phyloP scores from a whole-genome alignment of 2,329 filamentous ascomycete species.

The Diaporthe nobilis region DNA sequence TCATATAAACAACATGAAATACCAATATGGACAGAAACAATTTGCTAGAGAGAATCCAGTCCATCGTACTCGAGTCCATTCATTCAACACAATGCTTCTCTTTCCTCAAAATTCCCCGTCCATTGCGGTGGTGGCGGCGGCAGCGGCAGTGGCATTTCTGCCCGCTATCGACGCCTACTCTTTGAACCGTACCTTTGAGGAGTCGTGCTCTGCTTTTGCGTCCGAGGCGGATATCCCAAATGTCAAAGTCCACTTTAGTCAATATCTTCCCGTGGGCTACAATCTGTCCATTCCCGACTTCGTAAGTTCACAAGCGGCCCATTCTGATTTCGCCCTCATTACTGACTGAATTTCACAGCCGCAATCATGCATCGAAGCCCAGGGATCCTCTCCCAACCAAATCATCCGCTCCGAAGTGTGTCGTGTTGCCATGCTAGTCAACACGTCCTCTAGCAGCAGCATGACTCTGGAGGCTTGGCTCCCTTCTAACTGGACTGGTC shows the following conservation, averaged over 20 bases:
- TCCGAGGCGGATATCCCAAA: not conserved
- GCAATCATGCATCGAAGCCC: conserved; percentile 7
- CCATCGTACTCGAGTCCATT: not conserved
- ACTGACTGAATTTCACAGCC: not conserved
- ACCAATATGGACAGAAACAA: not conserved
- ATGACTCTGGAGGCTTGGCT: conserved; percentile 65
- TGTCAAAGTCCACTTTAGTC: not conserved
- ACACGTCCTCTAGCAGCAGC: conserved; percentile 54
- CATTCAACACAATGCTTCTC: not conserved
- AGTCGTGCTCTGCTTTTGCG: not conserved
- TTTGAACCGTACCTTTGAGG: not conserved
- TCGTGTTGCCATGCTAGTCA: conserved; percentile 46
- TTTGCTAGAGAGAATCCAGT: too few relatives aligned
- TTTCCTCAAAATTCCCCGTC: not conserved
- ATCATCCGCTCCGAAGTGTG: conserved; percentile 41
- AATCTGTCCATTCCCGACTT: conserved; percentile 4
- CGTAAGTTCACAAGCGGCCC: not conserved
- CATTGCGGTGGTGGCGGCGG: not conserved
- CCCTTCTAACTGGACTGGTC: conserved; percentile 58
- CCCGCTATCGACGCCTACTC: not conserved
- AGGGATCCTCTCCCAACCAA: not conserved
- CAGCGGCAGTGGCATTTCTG: not conserved
- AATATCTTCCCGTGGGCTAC: conserved; percentile 2
- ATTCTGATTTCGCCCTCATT: not conserved
- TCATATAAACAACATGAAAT: not conserved